phyloP scores from a whole-genome alignment of 129 eudicot species.

The Ambrosia artemisiifolia region DNA sequence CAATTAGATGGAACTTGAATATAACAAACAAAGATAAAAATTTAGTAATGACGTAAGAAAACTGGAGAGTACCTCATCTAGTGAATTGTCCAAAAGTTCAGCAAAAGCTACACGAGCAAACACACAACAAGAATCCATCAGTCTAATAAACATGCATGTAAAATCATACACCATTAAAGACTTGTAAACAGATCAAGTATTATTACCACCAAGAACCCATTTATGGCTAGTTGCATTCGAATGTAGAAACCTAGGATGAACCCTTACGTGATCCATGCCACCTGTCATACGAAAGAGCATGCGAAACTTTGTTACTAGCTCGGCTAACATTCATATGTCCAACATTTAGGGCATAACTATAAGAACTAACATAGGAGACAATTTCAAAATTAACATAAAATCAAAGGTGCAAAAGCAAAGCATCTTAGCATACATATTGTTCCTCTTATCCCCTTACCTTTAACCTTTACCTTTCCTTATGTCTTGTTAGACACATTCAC shows the following conservation, averaged over 20 bases:
- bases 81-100: constrained; percentile 86
- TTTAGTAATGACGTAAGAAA: neutral
- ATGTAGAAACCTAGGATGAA: constrained; percentile 91
- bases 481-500: no score
- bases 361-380: neutral
- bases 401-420: no score
- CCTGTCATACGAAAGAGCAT: constrained; percentile 41
- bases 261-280: constrained; percentile 96
- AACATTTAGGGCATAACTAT: neutral
- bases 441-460: no score
- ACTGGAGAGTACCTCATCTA: constrained; percentile 66
- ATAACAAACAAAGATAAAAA: neutral
- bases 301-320: neutral
- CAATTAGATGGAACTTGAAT: neutral
- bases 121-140: constrained; percentile 9
- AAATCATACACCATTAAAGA: neutral
- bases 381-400: neutral
- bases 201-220: constrained; percentile 98
- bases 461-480: no score
- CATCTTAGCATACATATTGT: no score
- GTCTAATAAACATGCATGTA: constrained; percentile 8
- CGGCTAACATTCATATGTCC: neutral
- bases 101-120: constrained; percentile 68
- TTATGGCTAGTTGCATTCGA: constrained; percentile 99
- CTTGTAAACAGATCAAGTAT: constrained; percentile 7